A percentile compares a stretch with the other conserved stretches of the same genome.
These are phyloP conservation scores for Ophiocordyceps camponoti-floridani DNA, from an alignment of 2,329 filamentous ascomycete genomes.

Conservation along the genomic window DNA sequence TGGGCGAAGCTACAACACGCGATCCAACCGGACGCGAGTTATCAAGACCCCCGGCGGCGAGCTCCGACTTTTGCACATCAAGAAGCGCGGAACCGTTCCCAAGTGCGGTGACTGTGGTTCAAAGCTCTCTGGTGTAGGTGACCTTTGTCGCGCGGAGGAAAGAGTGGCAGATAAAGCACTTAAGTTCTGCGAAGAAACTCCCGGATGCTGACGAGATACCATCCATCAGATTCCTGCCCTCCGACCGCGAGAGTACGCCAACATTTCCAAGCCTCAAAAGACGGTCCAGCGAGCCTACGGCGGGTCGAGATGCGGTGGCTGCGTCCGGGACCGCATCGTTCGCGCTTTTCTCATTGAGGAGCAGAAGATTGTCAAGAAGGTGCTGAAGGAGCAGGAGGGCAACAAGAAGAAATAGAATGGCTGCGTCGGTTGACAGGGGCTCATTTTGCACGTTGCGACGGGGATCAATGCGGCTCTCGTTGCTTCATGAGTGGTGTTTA, in stretches of 20 bases:
- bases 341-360: slow-evolving; percentile 99
- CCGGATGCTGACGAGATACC: slow-evolving; percentile 4
- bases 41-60: slow-evolving; percentile 94
- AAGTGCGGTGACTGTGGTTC: slow-evolving; percentile 99
- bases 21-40: slow-evolving; percentile 89
- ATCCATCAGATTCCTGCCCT: slow-evolving; percentile 67
- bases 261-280: slow-evolving; percentile 98
- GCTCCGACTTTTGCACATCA: slow-evolving; percentile 94
- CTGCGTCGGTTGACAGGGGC: slow-evolving; percentile 9
- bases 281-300: slow-evolving; percentile 97
- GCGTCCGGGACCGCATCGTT: slow-evolving; percentile 94
- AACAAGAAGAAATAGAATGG: slow-evolving; percentile 50
- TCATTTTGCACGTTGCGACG: slow-evolving; percentile 16
- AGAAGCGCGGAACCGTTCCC: slow-evolving; percentile 95
- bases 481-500: slow-evolving; percentile 4
- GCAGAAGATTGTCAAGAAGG: slow-evolving; percentile 99
- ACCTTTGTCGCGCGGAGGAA: slow-evolving; percentile 4
- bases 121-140: slow-evolving; percentile 95
- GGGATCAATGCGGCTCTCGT: slow-evolving; percentile 11
- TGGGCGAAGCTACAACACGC: slow-evolving; percentile 75
- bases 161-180: too few species aligned
- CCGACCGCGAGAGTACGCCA: slow-evolving; percentile 92
- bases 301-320: slow-evolving; percentile 95
- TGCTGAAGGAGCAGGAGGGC: slow-evolving; percentile 93
- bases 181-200: background rate